Conservation (phyloP, 768 basidiomycete genomes). For the Hygrocybe coccinea region DNA sequence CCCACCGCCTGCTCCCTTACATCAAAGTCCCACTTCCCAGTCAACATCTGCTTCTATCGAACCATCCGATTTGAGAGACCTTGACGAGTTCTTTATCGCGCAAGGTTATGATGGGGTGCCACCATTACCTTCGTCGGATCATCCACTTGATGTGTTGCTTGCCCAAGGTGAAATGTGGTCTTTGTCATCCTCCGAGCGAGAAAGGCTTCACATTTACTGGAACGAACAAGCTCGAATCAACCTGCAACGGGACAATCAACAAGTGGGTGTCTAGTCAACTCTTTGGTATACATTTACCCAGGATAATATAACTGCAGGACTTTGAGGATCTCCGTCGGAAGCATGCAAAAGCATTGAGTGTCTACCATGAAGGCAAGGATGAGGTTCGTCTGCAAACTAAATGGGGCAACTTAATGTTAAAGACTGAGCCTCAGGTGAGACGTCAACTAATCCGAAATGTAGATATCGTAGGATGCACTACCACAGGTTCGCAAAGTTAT, state of each 20-base stretch:
- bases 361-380: constrained; percentile 45
- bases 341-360: constrained; percentile 31
- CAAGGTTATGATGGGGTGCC: constrained; percentile 38
- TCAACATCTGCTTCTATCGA: not conserved
- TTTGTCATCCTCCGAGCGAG: constrained; percentile 49
- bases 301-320: constrained; percentile 31
- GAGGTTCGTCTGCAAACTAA: constrained; percentile 40
- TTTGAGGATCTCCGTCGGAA: constrained; percentile 38
- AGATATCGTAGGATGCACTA: constrained; percentile 73
- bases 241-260: constrained; percentile 19
- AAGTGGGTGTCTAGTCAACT: not conserved
- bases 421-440: constrained; percentile 40
- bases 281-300: not conserved
- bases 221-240: constrained; percentile 35
- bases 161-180: constrained; percentile 43
- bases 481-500: constrained; percentile 46
- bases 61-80: constrained; percentile 22
- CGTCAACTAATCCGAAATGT: constrained; percentile 48
- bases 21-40: not conserved
- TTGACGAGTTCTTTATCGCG: constrained; percentile 33
- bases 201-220: constrained; percentile 44
- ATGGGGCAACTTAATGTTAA: not conserved
- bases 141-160: constrained; percentile 37
- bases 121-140: constrained; percentile 31
- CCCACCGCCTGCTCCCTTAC: not conserved